Percentiles rank a stretch among this genome's conserved stretches.
phyloP scores from a whole-genome alignment of 768 basidiomycete species.

The Agaricus sinodeliciosus region DNA sequence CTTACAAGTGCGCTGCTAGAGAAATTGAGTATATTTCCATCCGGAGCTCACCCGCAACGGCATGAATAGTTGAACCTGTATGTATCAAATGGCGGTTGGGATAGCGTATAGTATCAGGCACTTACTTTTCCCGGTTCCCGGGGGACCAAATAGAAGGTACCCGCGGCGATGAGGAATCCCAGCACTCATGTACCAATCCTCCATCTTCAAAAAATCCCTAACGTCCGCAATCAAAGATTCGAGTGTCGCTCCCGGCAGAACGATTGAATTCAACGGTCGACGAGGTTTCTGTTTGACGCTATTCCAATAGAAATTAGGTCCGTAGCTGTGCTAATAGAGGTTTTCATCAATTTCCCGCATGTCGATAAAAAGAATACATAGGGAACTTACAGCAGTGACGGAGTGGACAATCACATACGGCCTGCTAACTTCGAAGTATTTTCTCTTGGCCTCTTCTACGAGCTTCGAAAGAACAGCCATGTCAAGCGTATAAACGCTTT shows the following conservation, averaged over 20 bases:
- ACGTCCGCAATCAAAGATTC: conserved; percentile 44
- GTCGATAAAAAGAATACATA: not conserved
- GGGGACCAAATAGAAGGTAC: conserved; percentile 50
- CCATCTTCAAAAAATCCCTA: conserved; percentile 43
- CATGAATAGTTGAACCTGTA: conserved; percentile 48
- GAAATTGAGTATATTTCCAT: conserved; percentile 77
- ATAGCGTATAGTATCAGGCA: conserved; percentile 5
- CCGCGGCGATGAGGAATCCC: conserved; percentile 56
- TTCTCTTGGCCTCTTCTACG: conserved; percentile 27
- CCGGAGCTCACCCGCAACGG: conserved; percentile 57
- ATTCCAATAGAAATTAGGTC: conserved; percentile 33
- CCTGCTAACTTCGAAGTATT: conserved; percentile 27
- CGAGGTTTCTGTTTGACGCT: conserved; percentile 41
- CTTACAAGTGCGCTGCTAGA: conserved; percentile 40
- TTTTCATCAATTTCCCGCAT: too few relatives aligned
- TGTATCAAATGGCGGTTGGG: conserved; percentile 16
- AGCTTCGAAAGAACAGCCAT: conserved; percentile 27
- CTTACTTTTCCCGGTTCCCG: conserved; percentile 58
- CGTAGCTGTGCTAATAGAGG: conserved; percentile 27
- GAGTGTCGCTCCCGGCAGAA: conserved; percentile 40
- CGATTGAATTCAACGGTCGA: conserved; percentile 47
- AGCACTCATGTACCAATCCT: conserved; percentile 51
- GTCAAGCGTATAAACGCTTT: conserved; percentile 34
- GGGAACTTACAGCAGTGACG: conserved; percentile 21
- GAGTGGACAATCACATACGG: conserved; percentile 30